Base-by-base conservation (phyloP, 2,329 filamentous ascomycete genomes). In the Aspergillus spinulosporus region DNA sequence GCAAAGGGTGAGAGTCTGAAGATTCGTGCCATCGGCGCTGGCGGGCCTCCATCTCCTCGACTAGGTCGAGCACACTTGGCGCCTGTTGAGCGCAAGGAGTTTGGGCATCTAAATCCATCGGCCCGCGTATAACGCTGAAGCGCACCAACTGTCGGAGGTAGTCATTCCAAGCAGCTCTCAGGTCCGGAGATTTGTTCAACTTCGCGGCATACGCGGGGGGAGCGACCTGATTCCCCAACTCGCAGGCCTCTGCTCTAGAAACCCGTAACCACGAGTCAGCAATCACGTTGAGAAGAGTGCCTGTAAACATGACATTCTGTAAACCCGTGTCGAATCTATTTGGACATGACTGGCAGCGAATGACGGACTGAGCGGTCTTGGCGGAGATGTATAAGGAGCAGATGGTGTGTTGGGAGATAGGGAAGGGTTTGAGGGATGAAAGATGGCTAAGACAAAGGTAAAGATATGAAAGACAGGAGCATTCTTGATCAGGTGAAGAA, bases 271-370 rank as follows among this genome's bases (percentile, higher is more conserved):
- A 79, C 26, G 71, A 65, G 54, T 78, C 76, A 21, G 73, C 75
- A 14, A 77, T 61, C 21, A 77, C 71, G 12, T 70, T 78, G 45
- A 79, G 63, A 9, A 79, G 64, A 8, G 76, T 77, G 9, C 72
- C 73, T n/a, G 72, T 70, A 48, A 79, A 70, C 74, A 78, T 78
- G 44, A 79, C 70, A 51, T 79, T 79, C 57, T 78, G 76, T 26
- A 76, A 62, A 5, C 72, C 71, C 1, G 75, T 73, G 34, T 73
- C 69, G 54, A 77, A 77, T 34, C 64, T 68, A 37, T 70, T 68
- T 1, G 76, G 76, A 56, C 77, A 79, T 14, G 69, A 61, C 43
- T 67, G 62, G 58, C 77, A 79, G 59, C 74, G 74, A 28, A 79
- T 71, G 12, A 78, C 75, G 15, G 68, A 62, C 31, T 68, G 68